A percentile compares a stretch with the other conserved stretches of the same genome.
Conservation (phyloP, 2,329 filamentous ascomycete genomes). For the Paramyrothecium sp. region DNA sequence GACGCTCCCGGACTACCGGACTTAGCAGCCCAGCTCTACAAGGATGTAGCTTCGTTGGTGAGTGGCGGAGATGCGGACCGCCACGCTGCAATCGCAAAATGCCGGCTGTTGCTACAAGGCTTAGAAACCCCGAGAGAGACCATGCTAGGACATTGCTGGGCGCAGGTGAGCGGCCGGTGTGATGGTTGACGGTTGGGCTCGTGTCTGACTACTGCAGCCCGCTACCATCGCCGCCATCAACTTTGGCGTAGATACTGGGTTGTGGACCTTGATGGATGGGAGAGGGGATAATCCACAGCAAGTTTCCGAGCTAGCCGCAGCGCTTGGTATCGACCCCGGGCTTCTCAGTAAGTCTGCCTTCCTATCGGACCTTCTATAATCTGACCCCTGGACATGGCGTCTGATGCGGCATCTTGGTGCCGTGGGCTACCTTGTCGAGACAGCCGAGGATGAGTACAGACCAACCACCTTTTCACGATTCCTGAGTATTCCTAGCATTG, state of each 20-base stretch:
- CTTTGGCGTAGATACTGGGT: constrained; percentile 29
- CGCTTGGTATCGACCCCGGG: constrained; percentile 3
- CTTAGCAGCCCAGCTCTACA: too few relatives aligned
- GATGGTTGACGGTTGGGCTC: too few relatives aligned
- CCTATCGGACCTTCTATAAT: constrained; percentile 18
- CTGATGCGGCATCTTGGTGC: constrained; percentile 34
- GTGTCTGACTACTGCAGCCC: constrained; percentile 14
- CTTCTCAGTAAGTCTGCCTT: background rate
- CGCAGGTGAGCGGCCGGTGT: too few relatives aligned
- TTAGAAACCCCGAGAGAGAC: too few relatives aligned
- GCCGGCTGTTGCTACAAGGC: too few relatives aligned
- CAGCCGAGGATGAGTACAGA: constrained; percentile 30
- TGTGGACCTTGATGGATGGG: constrained; percentile 29
- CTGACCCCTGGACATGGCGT: constrained; percentile 14
- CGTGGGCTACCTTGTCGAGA: constrained; percentile 37
- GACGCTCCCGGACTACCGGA: too few relatives aligned
- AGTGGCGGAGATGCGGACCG: too few relatives aligned
- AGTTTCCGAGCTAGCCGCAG: constrained; percentile 23
- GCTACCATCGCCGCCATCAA: constrained; percentile 25
- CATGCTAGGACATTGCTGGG: too few relatives aligned
- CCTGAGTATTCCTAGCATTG: constrained; percentile 29
- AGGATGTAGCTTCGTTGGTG: too few relatives aligned
- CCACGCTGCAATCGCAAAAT: too few relatives aligned
- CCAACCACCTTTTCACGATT: constrained; percentile 35
- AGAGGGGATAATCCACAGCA: constrained; percentile 26